Percentiles rank a stretch among this genome's conserved stretches.
Evolutionary conservation across 306 rosid species (phyloP).

Genomic region (Pachyrhizus erosus): DNA sequence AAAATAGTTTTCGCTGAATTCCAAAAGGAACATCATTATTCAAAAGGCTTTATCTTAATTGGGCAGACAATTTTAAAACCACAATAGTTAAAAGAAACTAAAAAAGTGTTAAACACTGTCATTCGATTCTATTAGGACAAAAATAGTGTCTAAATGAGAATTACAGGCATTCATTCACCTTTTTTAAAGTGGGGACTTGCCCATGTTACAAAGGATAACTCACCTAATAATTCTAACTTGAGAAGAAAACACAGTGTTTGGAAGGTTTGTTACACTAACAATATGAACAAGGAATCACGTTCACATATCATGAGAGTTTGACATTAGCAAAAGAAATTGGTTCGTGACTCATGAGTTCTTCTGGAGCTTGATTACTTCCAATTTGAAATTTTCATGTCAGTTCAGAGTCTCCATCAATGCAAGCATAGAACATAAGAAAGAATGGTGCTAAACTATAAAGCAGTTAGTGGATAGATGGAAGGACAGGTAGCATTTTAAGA

Average conservation of each 20-base stretch:
- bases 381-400: conserved; percentile 34
- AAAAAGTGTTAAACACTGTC: conserved; percentile 28
- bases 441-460: conserved; percentile 23
- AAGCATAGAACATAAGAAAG: conserved; percentile 40
- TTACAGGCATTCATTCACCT: conserved; percentile 35
- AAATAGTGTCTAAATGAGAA: conserved; percentile 20
- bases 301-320: conserved; percentile 35
- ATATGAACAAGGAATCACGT: conserved; percentile 1
- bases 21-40: conserved; percentile 4
- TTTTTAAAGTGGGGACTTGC: conserved; percentile 39
- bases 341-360: conserved; percentile 14
- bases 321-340: conserved; percentile 30
- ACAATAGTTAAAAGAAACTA: neutral
- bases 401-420: conserved; percentile 49
- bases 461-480: conserved; percentile 45
- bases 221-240: conserved; percentile 32
- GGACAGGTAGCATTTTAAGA: conserved; percentile 41
- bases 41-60: neutral
- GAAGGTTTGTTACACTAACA: conserved; percentile 26
- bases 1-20: conserved; percentile 29
- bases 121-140: conserved; percentile 28
- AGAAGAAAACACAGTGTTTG: neutral
- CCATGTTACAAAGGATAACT: conserved; percentile 35
- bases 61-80: conserved; percentile 7
- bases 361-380: conserved; percentile 36